Conservation (phyloP, 2,329 filamentous ascomycete species). For the Monilinia fructigena region DNA sequence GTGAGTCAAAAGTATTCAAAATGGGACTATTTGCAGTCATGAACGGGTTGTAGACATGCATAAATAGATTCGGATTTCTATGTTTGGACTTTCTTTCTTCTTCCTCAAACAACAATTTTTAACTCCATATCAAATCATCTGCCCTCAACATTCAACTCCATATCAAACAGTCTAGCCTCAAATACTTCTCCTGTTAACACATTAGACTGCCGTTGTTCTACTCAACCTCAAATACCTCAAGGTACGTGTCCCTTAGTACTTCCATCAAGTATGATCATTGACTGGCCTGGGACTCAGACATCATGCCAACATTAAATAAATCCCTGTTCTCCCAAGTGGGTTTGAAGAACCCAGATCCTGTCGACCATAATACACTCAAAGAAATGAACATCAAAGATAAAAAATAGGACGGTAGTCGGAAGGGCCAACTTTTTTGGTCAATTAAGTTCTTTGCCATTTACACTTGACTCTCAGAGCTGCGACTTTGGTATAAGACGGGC, state of each 20-base stretch:
- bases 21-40: no score
- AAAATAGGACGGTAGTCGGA: background rate
- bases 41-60: no score
- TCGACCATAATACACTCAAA: background rate
- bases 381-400: background rate
- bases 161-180: background rate
- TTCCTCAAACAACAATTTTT: no score
- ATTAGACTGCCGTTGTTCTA: background rate
- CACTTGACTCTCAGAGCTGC: background rate
- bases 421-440: background rate
- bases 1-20: no score
- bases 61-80: no score
- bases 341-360: background rate
- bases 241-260: background rate
- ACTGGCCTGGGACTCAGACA: background rate
- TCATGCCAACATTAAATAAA: background rate
- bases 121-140: background rate
- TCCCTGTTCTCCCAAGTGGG: background rate
- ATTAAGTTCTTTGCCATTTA: background rate
- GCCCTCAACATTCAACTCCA: background rate
- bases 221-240: no score
- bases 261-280: background rate
- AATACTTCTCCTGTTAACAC: no score
- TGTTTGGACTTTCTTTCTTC: no score
- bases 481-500: background rate